Base-by-base conservation (phyloP, 768 basidiomycete genomes). In the Russula abietina region DNA sequence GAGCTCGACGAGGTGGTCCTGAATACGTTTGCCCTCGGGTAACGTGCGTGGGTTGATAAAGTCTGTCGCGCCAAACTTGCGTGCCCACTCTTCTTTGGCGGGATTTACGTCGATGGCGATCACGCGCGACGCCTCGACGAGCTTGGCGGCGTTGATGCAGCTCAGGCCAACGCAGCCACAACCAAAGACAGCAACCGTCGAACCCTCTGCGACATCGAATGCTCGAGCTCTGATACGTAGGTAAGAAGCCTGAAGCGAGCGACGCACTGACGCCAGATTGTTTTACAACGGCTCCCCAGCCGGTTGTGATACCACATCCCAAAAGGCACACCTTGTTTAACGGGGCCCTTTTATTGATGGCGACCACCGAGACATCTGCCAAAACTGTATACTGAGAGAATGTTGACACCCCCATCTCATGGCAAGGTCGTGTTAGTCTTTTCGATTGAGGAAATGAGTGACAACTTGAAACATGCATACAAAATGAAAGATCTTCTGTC, bases 331-430 rank as follows among this genome's bases (percentile, higher is more conserved):
- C 93, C 71, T 93, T 97, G 32, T 98, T 89, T 16, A 99, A 82
- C 10, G 93, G 93, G 1, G 97, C 97, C 64, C 82, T 78, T 64
- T 83, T 80, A 76, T 87, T 86, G 63, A 99, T 87, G 17, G 92
- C 85, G 57, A 98, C 97, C 28, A 99, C 91, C 22, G 95, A 98
- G 50, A 94, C 94, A 67, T 99, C 94, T 51, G 93, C 91, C 2
- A 99, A 93, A 62, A 99, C 97, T 9, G 97, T 97, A 79, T 98
- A 99, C 73, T 98, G 95, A n/a, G 96, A 97, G 79, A 99, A 99
- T 2, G 97, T 96, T 36, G 96, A 98, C 30, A 89, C 93, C 48
- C 97, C 97, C 97, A 98, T 99, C 94, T 97, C 60, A 39, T 33
- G 49, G 17, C 11, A 51, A 22, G 8, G 28, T 22, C 17, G 50